Evolutionary conservation across 2,329 filamentous ascomycete genomes (phyloP), one percentile per base, ranked within the genome.

Genomic region (Whalleya microplaca): DNA sequence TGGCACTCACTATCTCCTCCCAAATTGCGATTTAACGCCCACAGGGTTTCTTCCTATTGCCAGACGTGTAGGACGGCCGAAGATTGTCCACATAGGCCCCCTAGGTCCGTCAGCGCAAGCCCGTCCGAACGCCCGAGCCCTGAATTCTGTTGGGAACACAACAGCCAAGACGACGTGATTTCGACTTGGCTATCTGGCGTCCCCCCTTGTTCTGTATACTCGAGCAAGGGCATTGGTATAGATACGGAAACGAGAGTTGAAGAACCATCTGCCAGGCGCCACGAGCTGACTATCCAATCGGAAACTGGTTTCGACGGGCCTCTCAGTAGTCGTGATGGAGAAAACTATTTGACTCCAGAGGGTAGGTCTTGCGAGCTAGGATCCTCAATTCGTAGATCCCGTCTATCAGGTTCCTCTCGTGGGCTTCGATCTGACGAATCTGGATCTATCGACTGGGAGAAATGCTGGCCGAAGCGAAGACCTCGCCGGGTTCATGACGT

Each of bases 391-490:
- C 53, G 47, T 10, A 51, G 55, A 20, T 56, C 56, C 48, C 49
- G 52, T 40, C 53, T 45, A 16, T 60, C 66, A 12, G 27, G 21
- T 32, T 32, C 40, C 20, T 54, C 62, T n/a, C 63, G 51, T 14
- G 52, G 51, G 32, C 48, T 48, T 18, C 58, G 46, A 10, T 64
- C 63, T 8, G 42, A 64, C 29, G 53, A 48, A 21, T 59, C 63
- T 20, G 66, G 59, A 18, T 66, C 66, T n/a, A 61, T 67, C 20
- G 61, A 67, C 53, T 69, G 62, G 67, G 63, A 64, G 32, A 69
- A 61, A 54, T 64, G 41, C 45, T 69, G 61, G 66, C 58, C 58
- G 12, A 67, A 64, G 46, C 58, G 64, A 45, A 68, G 64, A 20
- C 65, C 68, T 29, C 66, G 57, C 37, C 63, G 59, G n/a, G 52